phyloP scores from a whole-genome alignment of 2,329 filamentous ascomycete genomes.

The Dactylellina drechsleri region DNA sequence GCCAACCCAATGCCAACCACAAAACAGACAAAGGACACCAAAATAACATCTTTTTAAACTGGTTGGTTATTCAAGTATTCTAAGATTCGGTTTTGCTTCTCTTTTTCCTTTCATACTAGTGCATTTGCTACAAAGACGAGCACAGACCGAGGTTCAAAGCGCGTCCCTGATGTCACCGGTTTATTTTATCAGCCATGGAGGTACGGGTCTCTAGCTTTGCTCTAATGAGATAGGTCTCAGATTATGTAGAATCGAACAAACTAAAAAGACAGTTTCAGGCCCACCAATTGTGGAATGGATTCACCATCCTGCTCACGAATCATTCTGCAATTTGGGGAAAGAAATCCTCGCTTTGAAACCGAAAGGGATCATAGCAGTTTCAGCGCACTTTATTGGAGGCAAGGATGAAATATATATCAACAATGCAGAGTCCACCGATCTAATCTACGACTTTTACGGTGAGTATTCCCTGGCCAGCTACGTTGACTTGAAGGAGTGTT shows the following conservation, averaged over 20 bases:
- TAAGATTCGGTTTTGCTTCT: no score
- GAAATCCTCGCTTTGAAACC: constrained; percentile 79
- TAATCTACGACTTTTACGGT: constrained; percentile 52
- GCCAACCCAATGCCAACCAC: neutral
- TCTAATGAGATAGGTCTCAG: neutral
- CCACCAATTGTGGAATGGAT: constrained; percentile 71
- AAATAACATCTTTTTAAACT: no score
- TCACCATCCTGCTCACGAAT: constrained; percentile 73
- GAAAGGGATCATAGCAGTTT: constrained; percentile 78
- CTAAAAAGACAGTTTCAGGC: constrained; percentile 11
- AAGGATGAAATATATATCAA: constrained; percentile 43
- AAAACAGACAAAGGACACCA: neutral
- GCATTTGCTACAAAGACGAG: no score
- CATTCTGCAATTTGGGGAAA: constrained; percentile 72
- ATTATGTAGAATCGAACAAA: neutral
- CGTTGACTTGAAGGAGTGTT: no score
- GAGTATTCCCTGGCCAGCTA: neutral
- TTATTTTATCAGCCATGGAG: constrained; percentile 50
- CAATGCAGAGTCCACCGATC: constrained; percentile 31
- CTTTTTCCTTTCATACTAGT: no score
- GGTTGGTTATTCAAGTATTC: no score
- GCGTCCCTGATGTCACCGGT: constrained; percentile 12
- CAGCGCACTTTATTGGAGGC: constrained; percentile 69
- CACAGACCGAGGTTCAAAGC: neutral
- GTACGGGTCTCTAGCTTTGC: constrained; percentile 5